Evolutionary conservation across 1,284 basidiomycete genomes (phyloP), one percentile per base, ranked within the genome.

Genomic region (Cryptococcus sp.): DNA sequence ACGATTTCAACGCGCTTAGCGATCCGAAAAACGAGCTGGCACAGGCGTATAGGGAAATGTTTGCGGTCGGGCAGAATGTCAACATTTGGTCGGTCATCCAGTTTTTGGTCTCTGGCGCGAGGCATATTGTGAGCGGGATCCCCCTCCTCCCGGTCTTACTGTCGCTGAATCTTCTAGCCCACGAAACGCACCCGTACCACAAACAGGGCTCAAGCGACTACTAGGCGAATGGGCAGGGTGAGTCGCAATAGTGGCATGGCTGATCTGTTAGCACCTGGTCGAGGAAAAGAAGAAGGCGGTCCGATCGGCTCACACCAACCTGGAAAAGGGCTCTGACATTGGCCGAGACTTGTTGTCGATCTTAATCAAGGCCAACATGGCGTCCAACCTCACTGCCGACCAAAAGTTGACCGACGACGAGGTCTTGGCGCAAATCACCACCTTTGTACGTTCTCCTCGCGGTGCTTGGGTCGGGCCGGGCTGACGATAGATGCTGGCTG

Each of bases 401-500:
- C 79, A 85, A 62, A 75, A 75, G 21, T 78, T 89, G 75, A 78
- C 79, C 7, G 78, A 81, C 37, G 73, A 77, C 14, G 85, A 89
- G 60, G 80, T 85, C 3, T 72, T 83, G 23, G 84, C 80, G 50
- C 85, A 88, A 66, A 85, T 89, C 53, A 82, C 82, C 7, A 88
- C 84, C 0, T 86, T 89, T 65, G 77, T 89, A 40, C 48, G 68
- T 60, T 7, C 7, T 21, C 23, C 32, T n/a, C n/a, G n/a, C n/a
- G n/a, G n/a, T n/a, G n/a, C n/a, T n/a, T 7, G 5, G 7, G 7
- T 3, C 23, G 5, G 11, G 2, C 7, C 9, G 34, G 18, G 22
- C n/a, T 51, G 22, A 16, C 25, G 11, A 31, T 47, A 69, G 68
- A 66, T 71, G 56, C 54, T 71, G 0, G 70, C 71, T 1, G 87